Conservation (phyloP, 768 basidiomycete species). For the Trametes punicea region DNA sequence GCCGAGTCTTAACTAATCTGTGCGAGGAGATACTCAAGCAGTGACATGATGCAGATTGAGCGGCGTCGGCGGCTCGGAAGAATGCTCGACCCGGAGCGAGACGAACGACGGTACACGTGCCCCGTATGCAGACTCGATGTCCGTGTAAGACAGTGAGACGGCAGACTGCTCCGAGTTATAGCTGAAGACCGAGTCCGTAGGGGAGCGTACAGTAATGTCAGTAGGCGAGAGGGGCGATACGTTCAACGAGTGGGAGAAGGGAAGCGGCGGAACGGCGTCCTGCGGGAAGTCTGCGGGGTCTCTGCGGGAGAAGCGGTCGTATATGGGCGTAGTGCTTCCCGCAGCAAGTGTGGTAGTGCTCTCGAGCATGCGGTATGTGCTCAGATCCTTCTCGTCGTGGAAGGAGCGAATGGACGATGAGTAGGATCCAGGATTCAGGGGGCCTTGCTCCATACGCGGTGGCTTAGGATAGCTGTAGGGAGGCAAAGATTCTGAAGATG, state of each 20-base stretch:
- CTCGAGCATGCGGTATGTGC: not conserved
- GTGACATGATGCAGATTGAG: not conserved
- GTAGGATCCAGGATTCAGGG: not conserved
- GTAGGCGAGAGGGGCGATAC: not conserved
- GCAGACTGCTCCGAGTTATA: constrained; percentile 2
- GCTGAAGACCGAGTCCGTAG: constrained; percentile 5
- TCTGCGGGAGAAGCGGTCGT: constrained; percentile 5
- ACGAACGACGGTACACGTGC: constrained; percentile 8
- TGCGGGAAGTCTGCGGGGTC: not conserved
- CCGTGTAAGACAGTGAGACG: constrained; percentile 6
- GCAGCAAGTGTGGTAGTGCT: not conserved
- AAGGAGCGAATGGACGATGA: not conserved
- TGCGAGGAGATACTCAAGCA: too few species aligned
- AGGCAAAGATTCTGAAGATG: not conserved
- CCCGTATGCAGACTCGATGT: constrained; percentile 7
- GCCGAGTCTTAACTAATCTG: not conserved
- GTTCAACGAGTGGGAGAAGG: not conserved
- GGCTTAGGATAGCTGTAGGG: not conserved
- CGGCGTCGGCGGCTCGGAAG: not conserved
- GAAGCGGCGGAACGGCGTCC: not conserved
- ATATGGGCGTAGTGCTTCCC: constrained; percentile 3
- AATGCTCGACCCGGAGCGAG: not conserved
- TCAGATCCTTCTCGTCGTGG: constrained; percentile 1
- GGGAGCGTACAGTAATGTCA: not conserved
- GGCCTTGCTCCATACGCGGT: not conserved